phyloP scores from a whole-genome alignment of 805 yeast species.

The Kodamaea kaohsiungensis region DNA sequence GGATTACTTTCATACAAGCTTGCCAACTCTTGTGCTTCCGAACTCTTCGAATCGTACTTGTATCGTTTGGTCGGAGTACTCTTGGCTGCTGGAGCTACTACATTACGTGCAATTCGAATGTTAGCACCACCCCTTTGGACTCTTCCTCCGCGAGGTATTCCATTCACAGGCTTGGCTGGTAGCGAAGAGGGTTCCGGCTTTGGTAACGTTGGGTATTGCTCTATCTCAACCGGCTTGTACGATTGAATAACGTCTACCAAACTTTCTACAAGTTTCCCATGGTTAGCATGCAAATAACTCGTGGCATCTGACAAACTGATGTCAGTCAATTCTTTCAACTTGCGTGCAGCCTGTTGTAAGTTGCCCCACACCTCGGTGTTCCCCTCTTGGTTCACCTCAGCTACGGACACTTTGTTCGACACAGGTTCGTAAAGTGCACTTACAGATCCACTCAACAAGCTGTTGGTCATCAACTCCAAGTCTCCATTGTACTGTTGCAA shows the following conservation, averaged over 20 bases:
- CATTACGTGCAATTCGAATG: constrained; percentile 8
- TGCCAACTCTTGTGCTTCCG: constrained; percentile 35
- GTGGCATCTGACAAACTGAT: constrained; percentile 15
- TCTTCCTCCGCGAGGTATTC: constrained; percentile 24
- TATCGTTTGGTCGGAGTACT: constrained; percentile 4
- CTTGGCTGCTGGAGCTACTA: background rate
- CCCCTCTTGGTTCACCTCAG: constrained; percentile 5
- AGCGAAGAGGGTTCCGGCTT: background rate
- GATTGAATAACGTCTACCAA: constrained; percentile 35
- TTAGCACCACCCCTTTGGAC: constrained; percentile 32
- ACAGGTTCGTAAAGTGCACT: constrained; percentile 4
- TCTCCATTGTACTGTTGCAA: constrained; percentile 32
- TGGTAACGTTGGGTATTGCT: background rate
- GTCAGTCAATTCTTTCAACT: constrained; percentile 21
- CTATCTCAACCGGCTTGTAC: constrained; percentile 8
- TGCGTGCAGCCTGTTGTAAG: constrained; percentile 15
- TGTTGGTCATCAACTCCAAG: constrained; percentile 27
- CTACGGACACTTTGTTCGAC: constrained; percentile 6
- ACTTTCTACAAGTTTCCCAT: constrained; percentile 29
- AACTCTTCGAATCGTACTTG: constrained; percentile 18
- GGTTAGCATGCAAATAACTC: constrained; percentile 27
- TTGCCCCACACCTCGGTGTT: constrained; percentile 13
- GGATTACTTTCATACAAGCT: constrained; percentile 33
- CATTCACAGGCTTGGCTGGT: background rate
- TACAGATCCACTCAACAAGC: constrained; percentile 11